Evolutionary conservation across 495 filamentous ascomycete species (phyloP).

Genomic region (Podospora pseudoanserina): DNA sequence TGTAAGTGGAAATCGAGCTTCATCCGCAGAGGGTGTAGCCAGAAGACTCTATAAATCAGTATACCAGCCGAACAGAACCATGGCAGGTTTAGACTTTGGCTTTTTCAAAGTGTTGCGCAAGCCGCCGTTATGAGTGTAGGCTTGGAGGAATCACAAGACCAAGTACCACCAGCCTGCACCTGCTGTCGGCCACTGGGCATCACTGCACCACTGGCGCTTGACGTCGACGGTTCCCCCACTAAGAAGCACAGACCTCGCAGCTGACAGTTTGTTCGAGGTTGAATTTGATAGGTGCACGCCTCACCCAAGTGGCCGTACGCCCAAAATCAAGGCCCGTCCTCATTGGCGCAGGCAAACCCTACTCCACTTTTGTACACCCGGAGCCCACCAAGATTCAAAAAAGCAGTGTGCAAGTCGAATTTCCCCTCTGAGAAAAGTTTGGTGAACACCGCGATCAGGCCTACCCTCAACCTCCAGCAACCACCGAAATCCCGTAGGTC

Average conservation of each 20-base stretch:
- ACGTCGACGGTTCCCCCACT: constrained; percentile 22
- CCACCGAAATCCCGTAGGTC: constrained; percentile 25
- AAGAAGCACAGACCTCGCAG: constrained; percentile 10
- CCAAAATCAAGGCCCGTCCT: neutral
- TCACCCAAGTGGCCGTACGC: neutral
- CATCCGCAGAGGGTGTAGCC: neutral
- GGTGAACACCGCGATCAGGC: constrained; percentile 32
- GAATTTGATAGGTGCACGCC: constrained; percentile 14
- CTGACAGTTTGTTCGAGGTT: neutral
- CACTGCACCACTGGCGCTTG: constrained; percentile 16
- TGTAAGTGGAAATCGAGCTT: neutral
- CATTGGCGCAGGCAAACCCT: constrained; percentile 32
- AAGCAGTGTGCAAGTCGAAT: constrained; percentile 32
- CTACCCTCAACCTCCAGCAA: constrained; percentile 29
- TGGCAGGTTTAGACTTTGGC: neutral
- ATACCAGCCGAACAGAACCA: neutral
- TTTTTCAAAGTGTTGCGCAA: neutral
- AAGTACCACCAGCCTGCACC: neutral
- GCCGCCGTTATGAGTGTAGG: neutral
- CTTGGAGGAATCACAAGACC: constrained; percentile 2
- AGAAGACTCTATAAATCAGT: neutral
- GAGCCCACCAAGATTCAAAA: constrained; percentile 39
- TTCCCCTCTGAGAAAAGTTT: constrained; percentile 31
- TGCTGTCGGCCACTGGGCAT: constrained; percentile 6
- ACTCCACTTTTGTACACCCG: constrained; percentile 26